Base-by-base conservation (phyloP, 2,329 filamentous ascomycete species). In the Penicillium aurantiogriseum region DNA sequence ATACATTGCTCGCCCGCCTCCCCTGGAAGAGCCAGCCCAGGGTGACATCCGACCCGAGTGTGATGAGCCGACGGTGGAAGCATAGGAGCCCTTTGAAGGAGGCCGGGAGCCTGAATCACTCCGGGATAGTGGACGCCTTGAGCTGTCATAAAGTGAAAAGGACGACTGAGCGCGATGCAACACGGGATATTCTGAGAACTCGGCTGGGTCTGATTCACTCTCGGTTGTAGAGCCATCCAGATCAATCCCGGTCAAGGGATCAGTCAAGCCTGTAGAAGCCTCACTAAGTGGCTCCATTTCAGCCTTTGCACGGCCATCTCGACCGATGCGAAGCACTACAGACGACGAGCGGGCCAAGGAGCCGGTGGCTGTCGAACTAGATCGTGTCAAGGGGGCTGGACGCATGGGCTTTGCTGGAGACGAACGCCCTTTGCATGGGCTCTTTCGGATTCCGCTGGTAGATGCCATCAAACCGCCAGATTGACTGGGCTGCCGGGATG, bases 281-380 rank as follows among this genome's bases (percentile, higher is more conserved):
- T 73, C 68, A 17, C 67, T 61, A 17, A 76, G 64, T 7, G 75
- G 59, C 53, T 74, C 73, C 68, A 77, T 76, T 57, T 79, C 76
- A 5, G 78, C 76, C 65, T 77, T 80, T 29, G 79, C 79, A 54
- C 78, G 70, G 15, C 79, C 79, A 62, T 80, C 77, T 48, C 76
- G 74, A 56, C 78, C 78, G 59, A 81, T 79, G n/a, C 73, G 76
- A 23, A 81, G 69, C 5, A 79, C 71, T 19, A 81, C 67, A 7
- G 77, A 78, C 35, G 72, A 72, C 23, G 77, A 75, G 2, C 74
- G 74, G 42, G 65, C 65, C 36, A 74, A 69, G 27, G 75, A 45
- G 7, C 60, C 56, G 8, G 68, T 59, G 17, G 72, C 69, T 23
- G 66, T 56, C 8, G 74, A 74, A 54, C 65, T 70, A 7, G 74